Evolutionary conservation across 2,329 filamentous ascomycete species (phyloP).

Genomic region (Chaetomium sp.): DNA sequence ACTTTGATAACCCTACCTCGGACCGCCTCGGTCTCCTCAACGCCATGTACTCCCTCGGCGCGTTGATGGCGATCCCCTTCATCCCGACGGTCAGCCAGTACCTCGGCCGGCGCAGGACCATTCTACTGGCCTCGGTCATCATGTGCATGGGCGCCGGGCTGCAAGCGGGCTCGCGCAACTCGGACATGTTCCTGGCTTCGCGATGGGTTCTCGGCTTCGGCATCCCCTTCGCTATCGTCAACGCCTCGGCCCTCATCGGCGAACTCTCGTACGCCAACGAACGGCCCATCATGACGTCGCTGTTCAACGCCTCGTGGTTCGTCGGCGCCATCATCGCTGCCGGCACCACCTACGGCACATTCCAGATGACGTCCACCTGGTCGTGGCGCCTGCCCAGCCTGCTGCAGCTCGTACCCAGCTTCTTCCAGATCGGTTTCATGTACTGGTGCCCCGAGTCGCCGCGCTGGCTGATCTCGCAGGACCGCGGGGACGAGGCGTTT

Average conservation of each 20-base stretch:
- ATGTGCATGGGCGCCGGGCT: slow-evolving; percentile 44
- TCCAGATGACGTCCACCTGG: slow-evolving; percentile 42
- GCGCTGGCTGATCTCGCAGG: slow-evolving; percentile 52
- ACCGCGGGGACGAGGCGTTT: slow-evolving; percentile 57
- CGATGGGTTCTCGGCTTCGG: slow-evolving; percentile 42
- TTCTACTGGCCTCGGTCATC: slow-evolving; percentile 41
- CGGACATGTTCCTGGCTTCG: slow-evolving; percentile 41
- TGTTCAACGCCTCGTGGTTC: slow-evolving; percentile 38
- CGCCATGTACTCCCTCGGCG: slow-evolving; percentile 48
- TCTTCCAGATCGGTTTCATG: slow-evolving; percentile 37
- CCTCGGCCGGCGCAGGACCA: slow-evolving; percentile 44
- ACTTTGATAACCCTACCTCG: slow-evolving; percentile 46
- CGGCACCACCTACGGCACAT: slow-evolving; percentile 42
- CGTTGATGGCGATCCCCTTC: slow-evolving; percentile 47
- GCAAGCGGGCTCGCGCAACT: slow-evolving; percentile 39
- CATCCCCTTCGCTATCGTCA: slow-evolving; percentile 41
- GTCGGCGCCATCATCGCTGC: slow-evolving; percentile 43
- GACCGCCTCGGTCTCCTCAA: slow-evolving; percentile 46
- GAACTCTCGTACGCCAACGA: slow-evolving; percentile 43
- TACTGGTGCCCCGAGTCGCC: slow-evolving; percentile 52
- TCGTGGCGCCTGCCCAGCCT: slow-evolving; percentile 42
- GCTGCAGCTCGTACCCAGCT: slow-evolving; percentile 38
- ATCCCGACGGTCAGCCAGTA: slow-evolving; percentile 43
- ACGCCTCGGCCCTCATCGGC: slow-evolving; percentile 41
- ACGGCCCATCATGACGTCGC: slow-evolving; percentile 38